Evolutionary conservation across 2,329 filamentous ascomycete genomes (phyloP), one percentile per base, ranked within the genome.

Genomic region (Pezicula carpinea): DNA sequence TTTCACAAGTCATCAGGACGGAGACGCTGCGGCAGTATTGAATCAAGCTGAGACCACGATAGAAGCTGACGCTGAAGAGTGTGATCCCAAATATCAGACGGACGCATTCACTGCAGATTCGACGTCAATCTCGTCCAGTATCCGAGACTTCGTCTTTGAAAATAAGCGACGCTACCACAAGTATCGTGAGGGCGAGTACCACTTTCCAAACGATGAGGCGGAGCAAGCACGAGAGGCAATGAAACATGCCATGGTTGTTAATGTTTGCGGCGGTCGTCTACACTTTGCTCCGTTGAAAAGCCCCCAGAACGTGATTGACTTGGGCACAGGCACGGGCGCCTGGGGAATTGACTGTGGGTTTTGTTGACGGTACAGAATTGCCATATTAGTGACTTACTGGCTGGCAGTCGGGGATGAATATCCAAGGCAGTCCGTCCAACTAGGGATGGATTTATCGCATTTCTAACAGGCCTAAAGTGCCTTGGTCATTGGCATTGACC

Each of bases 121-220:
- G 6, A 50, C 31, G 35, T 67, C 64, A 22, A 53, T 71, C 39
- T 62, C 65, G 2, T 73, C 70, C n/a, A 70, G 68, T 46, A 67
- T 72, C 44, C 64, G 58, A 47, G 52, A 26, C 50, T 78, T 75
- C 54, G 65, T 69, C 48, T 67, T 65, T 48, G 75, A 78, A 53
- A 76, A 80, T 50, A 76, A 76, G 21, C 69, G 76, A n/a, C 69
- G 76, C 8, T 79, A 79, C 44, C 76, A 77, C 57, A 68, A 69
- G 36, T 76, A 74, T 53, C 66, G 72, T 18, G 72, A 74, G 46
- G 75, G 73, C 13, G 57, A 61, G 13, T 80, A 80, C 56, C 73
- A 72, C 46, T 76, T 79, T 39, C 76, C 77, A 34, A 80, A 79
- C 48, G 77, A 80, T 48, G 76, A 79, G 36, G 63, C 71, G 6